Evolutionary conservation across 2,329 filamentous ascomycete genomes (phyloP).

Genomic region (Chalaropsis ovoidea): DNA sequence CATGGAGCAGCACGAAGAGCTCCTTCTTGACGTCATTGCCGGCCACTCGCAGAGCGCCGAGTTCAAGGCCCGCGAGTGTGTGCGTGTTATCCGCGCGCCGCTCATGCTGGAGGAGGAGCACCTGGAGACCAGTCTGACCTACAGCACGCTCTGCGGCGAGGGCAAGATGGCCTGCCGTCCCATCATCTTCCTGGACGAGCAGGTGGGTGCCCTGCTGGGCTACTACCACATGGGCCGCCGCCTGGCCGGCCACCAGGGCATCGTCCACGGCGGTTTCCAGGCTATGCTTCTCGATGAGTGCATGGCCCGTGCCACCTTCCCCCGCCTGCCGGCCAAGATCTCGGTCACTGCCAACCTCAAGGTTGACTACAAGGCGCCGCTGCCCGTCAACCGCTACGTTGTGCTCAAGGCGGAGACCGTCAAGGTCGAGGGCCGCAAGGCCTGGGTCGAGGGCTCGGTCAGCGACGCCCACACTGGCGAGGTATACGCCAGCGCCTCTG

Average conservation of each 20-base stretch:
- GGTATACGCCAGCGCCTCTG: conserved; percentile 21
- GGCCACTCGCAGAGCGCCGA: conserved; percentile 11
- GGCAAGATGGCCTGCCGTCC: conserved; percentile 25
- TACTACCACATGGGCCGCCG: conserved; percentile 49
- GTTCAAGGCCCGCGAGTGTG: conserved; percentile 23
- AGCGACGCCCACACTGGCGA: conserved; percentile 22
- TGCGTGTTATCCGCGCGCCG: conserved; percentile 24
- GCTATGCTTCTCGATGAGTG: conserved; percentile 92
- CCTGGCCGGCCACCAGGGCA: conserved; percentile 80
- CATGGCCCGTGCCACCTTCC: conserved; percentile 77
- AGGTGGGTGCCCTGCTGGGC: conserved; percentile 24
- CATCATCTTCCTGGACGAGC: conserved; percentile 25
- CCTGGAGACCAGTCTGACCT: conserved; percentile 23
- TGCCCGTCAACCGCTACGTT: conserved; percentile 62
- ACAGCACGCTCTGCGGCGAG: conserved; percentile 20
- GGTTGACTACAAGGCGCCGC: conserved; percentile 72
- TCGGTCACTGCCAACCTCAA: conserved; percentile 79
- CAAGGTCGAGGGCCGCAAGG: conserved; percentile 85
- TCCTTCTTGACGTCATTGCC: conserved; percentile 25
- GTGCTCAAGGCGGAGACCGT: conserved; percentile 70
- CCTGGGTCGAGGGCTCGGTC: conserved; percentile 67
- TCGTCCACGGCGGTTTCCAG: conserved; percentile 81
- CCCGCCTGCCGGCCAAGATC: conserved; percentile 73
- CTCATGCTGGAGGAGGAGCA: conserved; percentile 24
- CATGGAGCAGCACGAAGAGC: conserved; percentile 22